Evolutionary conservation across 495 filamentous ascomycete species (phyloP), one percentile per base, ranked within the genome.

Genomic region (Mytilinidion resinicola): DNA sequence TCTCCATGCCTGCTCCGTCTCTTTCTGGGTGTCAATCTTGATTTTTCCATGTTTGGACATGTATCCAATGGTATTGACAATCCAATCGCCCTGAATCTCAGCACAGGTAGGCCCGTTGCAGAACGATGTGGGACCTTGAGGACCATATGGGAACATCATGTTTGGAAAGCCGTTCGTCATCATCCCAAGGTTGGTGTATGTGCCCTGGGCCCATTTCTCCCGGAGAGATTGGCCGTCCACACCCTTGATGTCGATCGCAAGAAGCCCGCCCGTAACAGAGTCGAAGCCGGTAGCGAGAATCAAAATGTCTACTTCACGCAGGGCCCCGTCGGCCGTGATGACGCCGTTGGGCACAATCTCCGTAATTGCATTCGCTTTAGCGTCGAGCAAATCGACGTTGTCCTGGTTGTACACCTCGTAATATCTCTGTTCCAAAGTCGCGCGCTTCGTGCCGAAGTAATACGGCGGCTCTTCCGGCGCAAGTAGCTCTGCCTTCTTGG

Each of bases 241-340:
- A 12, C 59, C 70, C 0, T 51, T 48, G 53, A 72, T 73, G 8
- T 72, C 65, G 11, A 74, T 68, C 15, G 64, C 51, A 42, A 61
- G 61, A 12, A 74, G 61, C 20, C 66, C 67, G 44, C 71, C 72
- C 0, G 71, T 74, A 10, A 69, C 64, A 12, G 69, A 61, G 56
- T 74, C 70, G 36, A 72, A 75, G 0, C 73, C 75, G 0, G 71
- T 77, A 1, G 61, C 60, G 9, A 70, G 65, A n/a, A 63, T 51
- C n/a, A 63, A 46, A 25, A 55, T 30, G 37, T 63, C 56, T 15
- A 63, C 48, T 17, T 59, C 48, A 19, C 50, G 50, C 7, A 36
- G 10, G 19, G 17, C 49, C 12, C 21, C 38, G 15, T 53, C 48
- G 9, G 11, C 44, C n/a, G 55, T 63, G 17, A 48, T 42, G 20